These are phyloP conservation scores for Vitis rupestris DNA, from an alignment of 164 flowering plant genomes.

Conservation along the genomic window DNA sequence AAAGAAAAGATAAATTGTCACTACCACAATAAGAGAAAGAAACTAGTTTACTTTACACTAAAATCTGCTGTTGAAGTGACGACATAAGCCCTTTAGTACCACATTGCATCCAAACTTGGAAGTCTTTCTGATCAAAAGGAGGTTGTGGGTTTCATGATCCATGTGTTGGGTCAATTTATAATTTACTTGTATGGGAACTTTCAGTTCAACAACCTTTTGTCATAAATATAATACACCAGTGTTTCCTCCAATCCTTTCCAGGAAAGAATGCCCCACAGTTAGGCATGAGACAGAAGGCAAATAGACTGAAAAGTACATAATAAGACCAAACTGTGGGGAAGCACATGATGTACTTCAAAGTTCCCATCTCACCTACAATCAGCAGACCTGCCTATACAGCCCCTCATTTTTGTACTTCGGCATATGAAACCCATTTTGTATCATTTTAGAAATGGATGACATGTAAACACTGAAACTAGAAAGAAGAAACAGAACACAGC, in stretches of 20 bases:
- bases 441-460: neutral
- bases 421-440: neutral
- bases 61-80: neutral
- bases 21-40: neutral
- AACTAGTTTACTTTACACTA: neutral
- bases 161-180: neutral
- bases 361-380: neutral
- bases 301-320: neutral
- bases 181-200: neutral
- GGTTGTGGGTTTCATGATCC: neutral
- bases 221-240: neutral
- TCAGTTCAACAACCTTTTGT: neutral
- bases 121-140: too few species aligned
- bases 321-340: neutral
- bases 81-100: neutral
- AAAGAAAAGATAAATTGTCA: neutral
- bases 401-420: neutral
- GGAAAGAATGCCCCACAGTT: neutral
- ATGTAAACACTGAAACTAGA: neutral
- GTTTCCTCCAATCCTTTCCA: neutral
- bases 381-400: neutral
- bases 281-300: neutral
- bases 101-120: neutral
- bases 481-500: conserved; percentile 1
- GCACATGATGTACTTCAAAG: neutral